Conservation (phyloP, 1,139 yeast genomes). For the Taphrina pruni region DNA sequence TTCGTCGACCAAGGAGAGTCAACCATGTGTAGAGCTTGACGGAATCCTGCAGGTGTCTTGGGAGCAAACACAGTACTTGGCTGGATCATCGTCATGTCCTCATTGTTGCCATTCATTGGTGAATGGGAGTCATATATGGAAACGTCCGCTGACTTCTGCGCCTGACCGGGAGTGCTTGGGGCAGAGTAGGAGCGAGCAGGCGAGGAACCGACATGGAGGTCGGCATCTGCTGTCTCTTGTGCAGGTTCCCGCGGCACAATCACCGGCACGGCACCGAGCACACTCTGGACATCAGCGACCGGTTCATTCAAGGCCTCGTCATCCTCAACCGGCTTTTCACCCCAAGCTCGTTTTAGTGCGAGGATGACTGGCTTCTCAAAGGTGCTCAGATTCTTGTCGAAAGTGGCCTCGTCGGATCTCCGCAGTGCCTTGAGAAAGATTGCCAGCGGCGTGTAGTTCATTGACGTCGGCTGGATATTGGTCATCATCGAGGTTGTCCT, state of each 20-base stretch:
- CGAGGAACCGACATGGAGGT: background rate
- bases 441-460: conserved; percentile 43
- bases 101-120: conserved; percentile 2
- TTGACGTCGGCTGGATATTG: conserved; percentile 42
- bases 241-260: conserved; percentile 10
- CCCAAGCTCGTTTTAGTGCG: conserved; percentile 43
- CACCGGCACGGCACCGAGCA: conserved; percentile 40
- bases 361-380: conserved; percentile 40
- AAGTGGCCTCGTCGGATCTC: conserved; percentile 34
- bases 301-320: conserved; percentile 34
- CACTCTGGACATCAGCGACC: conserved; percentile 43
- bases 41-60: conserved; percentile 34
- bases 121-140: conserved; percentile 11
- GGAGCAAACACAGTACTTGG: conserved; percentile 12
- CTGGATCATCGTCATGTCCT: conserved; percentile 15
- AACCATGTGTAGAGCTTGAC: conserved; percentile 25
- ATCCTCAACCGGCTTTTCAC: conserved; percentile 40
- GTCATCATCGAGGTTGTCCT: conserved; percentile 44
- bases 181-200: conserved; percentile 2
- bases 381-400: conserved; percentile 42
- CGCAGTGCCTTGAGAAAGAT: conserved; percentile 36
- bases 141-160: background rate
- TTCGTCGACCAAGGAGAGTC: conserved; percentile 26
- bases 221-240: background rate
- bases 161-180: conserved; percentile 21